phyloP scores from a whole-genome alignment of 345 rosid species.

The Pistacia atlantica region DNA sequence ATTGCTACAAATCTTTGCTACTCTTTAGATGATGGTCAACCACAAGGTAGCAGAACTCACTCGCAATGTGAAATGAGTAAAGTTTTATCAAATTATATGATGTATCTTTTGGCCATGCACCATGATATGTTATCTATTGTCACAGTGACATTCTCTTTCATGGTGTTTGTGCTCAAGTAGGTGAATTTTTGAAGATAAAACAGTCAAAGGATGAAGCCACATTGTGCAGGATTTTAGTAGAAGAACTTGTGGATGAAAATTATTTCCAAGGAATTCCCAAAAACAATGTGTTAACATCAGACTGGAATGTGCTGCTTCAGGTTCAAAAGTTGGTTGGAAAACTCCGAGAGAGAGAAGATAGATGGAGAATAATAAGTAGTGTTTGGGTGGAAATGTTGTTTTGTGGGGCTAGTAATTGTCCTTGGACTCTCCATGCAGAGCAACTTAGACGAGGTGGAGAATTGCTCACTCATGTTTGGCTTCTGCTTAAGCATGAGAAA shows the following conservation, averaged over 20 bases:
- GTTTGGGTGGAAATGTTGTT: neutral
- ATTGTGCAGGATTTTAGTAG: neutral
- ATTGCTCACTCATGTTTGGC: neutral
- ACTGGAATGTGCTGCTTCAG: neutral
- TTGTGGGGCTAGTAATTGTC: neutral
- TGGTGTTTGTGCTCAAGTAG: neutral
- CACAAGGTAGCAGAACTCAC: neutral
- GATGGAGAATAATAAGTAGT: neutral
- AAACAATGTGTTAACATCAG: neutral
- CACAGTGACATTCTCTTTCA: neutral
- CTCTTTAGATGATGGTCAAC: no score
- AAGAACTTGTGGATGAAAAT: neutral
- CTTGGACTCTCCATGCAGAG: neutral
- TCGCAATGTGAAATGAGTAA: neutral
- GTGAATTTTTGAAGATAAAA: neutral
- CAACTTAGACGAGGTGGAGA: neutral
- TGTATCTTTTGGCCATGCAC: neutral
- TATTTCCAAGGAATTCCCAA: neutral
- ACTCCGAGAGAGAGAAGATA: neutral
- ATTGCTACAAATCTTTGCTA: neutral
- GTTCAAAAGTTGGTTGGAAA: neutral
- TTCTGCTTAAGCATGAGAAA: neutral
- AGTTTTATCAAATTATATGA: constrained; percentile 1
- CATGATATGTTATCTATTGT: neutral
- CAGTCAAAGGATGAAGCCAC: neutral